Evolutionary conservation across 208 protist genomes (phyloP), one percentile per base, ranked within the genome.

Genomic region (Trypanosoma rangeli): DNA sequence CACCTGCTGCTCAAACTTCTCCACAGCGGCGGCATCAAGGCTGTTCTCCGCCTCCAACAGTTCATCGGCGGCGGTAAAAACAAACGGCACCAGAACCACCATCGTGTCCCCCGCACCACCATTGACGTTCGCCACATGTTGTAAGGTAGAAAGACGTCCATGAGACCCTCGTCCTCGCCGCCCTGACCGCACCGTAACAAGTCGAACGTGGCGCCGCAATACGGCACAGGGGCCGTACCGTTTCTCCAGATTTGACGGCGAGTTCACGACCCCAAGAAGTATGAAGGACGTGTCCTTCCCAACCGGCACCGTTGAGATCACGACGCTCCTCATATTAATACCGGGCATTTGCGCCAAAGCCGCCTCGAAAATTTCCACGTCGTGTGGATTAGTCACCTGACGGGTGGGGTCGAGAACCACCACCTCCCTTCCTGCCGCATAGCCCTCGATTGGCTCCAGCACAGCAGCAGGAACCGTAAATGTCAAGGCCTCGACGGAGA

Each of bases 51-150:
- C 91, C 79, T 94, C 88, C 44, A 90, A 70, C 26, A 94, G 64
- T 73, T 90, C 88, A 64, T 96, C 91, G 4, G 85, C 85, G 1
- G 76, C 74, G 18, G 81, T 85, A 62, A 92, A 96, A 50, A 92
- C 78, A 75, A 89, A 92, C 0, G 91, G 91, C 20, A 96, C 78
- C 5, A 86, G 65, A 9, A 90, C 76, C 0, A 92, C 60, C 37
- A 71, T 72, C 53, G 55, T 54, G 20, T 61, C 70, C 24, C 58
- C 55, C 33, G 31, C 52, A n/a, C 15, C 53, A 54, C 22, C 26
- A 42, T 26, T 53, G 49, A 26, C 22, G 16, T 37, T 69, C 3
- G 37, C 18, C 4, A 61, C 44, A 52, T 55, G 59, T 2, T 74
- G 72, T 31, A 60, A 29, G 28, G 50, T 35, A 9, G 24, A 31